These are phyloP conservation scores for Garcia nutans DNA, from an alignment of 345 rosid genomes.

Conservation along the genomic window DNA sequence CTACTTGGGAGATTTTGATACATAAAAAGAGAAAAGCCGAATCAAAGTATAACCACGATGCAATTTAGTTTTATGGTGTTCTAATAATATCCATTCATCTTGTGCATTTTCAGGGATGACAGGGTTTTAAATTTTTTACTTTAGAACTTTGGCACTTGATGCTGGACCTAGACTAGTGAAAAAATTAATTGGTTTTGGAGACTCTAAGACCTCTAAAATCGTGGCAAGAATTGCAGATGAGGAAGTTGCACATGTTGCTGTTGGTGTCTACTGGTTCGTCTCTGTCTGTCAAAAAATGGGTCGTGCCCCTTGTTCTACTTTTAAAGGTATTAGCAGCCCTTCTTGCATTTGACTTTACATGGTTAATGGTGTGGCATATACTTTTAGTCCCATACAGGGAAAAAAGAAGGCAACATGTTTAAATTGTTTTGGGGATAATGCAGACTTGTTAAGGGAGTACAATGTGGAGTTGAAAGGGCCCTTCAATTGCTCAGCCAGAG, in stretches of 20 bases:
- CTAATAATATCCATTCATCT: not conserved
- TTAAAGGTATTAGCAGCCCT: conserved; percentile 54
- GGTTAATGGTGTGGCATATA: not conserved
- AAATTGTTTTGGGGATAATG: conserved; percentile 20
- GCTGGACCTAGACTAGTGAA: conserved; percentile 95
- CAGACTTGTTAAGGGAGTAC: conserved; percentile 72
- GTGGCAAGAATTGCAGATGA: conserved; percentile 82
- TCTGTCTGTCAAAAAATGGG: conserved; percentile 66
- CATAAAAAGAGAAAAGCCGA: not conserved
- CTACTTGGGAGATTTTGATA: not conserved
- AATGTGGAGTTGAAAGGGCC: conserved; percentile 88
- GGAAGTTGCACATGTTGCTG: conserved; percentile 95
- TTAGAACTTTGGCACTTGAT: conserved; percentile 36
- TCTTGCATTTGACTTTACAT: not conserved
- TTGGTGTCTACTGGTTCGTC: conserved; percentile 84
- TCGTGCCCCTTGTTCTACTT: conserved; percentile 67
- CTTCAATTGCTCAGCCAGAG: conserved; percentile 83
- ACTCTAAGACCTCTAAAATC: conserved; percentile 64
- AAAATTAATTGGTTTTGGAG: conserved; percentile 80
- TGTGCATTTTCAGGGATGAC: not conserved
- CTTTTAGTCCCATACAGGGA: not conserved
- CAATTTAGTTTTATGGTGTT: too few species aligned
- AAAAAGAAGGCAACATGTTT: not conserved
- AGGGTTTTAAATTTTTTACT: not conserved
- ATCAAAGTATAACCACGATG: not conserved